Conservation (phyloP, 202 grass and related monocot genomes). For the Hordeum pubiflorum region DNA sequence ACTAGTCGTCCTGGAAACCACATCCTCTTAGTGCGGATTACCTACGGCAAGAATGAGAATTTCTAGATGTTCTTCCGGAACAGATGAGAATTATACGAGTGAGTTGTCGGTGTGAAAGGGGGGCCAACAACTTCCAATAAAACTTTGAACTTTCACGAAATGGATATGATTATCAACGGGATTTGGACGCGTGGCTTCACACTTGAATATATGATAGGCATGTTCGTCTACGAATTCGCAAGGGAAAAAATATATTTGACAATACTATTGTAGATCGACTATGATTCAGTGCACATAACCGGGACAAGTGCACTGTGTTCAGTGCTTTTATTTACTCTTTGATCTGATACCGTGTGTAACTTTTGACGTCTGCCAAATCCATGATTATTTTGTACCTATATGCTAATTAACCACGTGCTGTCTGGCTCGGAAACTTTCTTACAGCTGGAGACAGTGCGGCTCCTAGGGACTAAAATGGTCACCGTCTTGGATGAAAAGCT, state of each 20-base stretch:
- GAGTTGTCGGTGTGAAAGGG: background rate
- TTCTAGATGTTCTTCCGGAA: background rate
- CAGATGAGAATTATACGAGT: background rate
- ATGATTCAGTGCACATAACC: background rate
- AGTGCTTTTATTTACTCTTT: background rate
- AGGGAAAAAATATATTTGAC: background rate
- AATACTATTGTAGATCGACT: no score
- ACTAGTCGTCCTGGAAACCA: background rate
- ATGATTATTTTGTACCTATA: background rate
- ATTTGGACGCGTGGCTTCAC: background rate
- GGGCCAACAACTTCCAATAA: background rate
- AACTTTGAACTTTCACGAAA: background rate
- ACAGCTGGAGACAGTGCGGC: background rate
- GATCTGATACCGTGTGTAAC: background rate
- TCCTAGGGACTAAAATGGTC: background rate
- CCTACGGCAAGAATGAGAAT: background rate
- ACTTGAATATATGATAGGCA: background rate
- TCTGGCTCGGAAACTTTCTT: background rate
- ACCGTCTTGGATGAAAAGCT: background rate
- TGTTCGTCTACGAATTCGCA: no score
- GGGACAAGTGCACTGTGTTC: background rate
- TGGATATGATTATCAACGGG: background rate
- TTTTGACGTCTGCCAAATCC: background rate
- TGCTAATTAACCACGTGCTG: background rate
- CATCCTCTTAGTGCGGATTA: background rate